phyloP scores from a whole-genome alignment of 75 land plant genomes.

The Adiantum capillusveneris region DNA sequence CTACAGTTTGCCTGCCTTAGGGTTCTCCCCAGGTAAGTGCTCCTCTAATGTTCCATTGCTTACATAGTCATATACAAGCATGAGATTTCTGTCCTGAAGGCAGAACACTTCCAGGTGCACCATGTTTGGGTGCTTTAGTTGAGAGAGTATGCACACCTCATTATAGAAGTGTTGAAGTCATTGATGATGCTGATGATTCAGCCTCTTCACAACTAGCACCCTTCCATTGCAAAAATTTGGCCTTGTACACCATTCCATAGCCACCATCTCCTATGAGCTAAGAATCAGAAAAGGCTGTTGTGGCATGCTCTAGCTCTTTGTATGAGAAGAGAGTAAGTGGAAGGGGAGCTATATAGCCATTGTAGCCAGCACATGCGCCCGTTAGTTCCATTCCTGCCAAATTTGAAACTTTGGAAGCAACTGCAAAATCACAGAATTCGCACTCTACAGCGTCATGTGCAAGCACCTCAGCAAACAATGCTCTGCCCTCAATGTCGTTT shows the following conservation, averaged over 20 bases:
- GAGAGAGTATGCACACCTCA: slow-evolving; percentile 59
- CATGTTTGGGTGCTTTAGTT: slow-evolving; percentile 37
- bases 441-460: no score
- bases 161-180: slow-evolving; percentile 62
- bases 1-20: slow-evolving; percentile 6
- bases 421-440: no score
- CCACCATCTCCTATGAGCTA: slow-evolving; percentile 70
- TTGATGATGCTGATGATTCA: slow-evolving; percentile 48
- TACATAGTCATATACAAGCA: slow-evolving; percentile 40
- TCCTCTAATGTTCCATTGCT: slow-evolving; percentile 29
- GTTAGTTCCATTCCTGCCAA: neutral
- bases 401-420: no score
- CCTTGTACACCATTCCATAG: slow-evolving; percentile 67
- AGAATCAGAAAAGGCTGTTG: slow-evolving; percentile 37
- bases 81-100: slow-evolving; percentile 39
- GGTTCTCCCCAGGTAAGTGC: slow-evolving; percentile 31
- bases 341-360: neutral
- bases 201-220: slow-evolving; percentile 67
- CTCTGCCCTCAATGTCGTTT: no score
- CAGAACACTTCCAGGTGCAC: slow-evolving; percentile 24
- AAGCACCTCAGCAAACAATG: no score
- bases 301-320: slow-evolving; percentile 62
- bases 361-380: neutral
- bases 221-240: slow-evolving; percentile 58
- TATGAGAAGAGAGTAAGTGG: slow-evolving; percentile 34